These are phyloP conservation scores for Venturiaceae sp. DNA, from an alignment of 2,329 filamentous ascomycete species.

Conservation along the genomic window DNA sequence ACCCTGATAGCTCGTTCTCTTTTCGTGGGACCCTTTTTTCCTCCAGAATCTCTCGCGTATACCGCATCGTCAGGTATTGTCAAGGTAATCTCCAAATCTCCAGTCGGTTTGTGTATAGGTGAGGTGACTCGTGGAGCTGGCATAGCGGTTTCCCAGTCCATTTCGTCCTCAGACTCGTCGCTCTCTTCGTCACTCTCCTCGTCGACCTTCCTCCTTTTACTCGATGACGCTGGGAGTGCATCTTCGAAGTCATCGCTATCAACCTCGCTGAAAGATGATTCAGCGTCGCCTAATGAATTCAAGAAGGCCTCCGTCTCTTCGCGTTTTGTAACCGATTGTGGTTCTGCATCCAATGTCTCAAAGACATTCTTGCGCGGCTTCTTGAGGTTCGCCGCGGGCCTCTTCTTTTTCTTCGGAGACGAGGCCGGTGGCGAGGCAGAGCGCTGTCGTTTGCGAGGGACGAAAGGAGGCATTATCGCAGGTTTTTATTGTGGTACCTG, in stretches of 20 bases:
- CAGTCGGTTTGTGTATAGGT: conserved; percentile 7
- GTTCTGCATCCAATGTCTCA: not conserved
- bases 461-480: conserved; percentile 2
- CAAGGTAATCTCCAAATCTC: conserved; percentile 13
- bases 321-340: not conserved
- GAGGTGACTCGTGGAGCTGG: conserved; percentile 10
- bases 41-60: conserved; percentile 25
- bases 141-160: conserved; percentile 50
- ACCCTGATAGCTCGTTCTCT: conserved; percentile 69
- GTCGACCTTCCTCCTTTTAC: conserved; percentile 33
- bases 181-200: conserved; percentile 48
- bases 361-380: not conserved
- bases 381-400: not conserved
- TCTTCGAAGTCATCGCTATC: conserved; percentile 42
- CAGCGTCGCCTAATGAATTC: not conserved
- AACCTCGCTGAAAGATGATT: not conserved
- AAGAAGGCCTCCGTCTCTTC: conserved; percentile 5
- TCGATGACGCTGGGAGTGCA: conserved; percentile 21
- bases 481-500: not conserved
- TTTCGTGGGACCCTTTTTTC: conserved; percentile 79
- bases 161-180: conserved; percentile 51
- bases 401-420: not conserved
- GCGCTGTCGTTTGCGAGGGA: conserved; percentile 5
- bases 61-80: conserved; percentile 8
- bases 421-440: conserved; percentile 1